These are phyloP conservation scores for Phytophthora boehmeriae DNA, from an alignment of 352 stramenopile species.

Conservation along the genomic window DNA sequence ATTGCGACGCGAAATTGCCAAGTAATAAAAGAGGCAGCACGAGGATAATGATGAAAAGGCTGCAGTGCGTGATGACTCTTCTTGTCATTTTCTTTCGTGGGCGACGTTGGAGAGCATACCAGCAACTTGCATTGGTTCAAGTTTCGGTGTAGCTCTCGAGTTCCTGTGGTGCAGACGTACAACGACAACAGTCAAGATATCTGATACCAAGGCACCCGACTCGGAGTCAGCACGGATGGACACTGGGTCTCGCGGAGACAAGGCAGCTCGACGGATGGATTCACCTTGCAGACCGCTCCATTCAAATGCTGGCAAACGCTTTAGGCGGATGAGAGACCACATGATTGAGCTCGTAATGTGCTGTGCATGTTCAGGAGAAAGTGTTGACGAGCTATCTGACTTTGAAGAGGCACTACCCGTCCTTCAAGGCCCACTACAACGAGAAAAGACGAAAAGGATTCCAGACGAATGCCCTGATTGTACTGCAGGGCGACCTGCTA, in stretches of 20 bases:
- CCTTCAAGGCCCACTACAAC: too few species aligned
- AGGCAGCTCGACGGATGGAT: background rate
- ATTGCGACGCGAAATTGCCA: background rate
- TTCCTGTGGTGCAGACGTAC: background rate
- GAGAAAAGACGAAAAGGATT: background rate
- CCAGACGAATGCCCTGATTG: background rate
- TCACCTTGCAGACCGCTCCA: background rate
- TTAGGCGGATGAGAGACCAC: constrained; percentile 1
- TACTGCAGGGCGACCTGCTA: background rate
- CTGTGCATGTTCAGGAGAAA: background rate
- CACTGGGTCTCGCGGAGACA: background rate
- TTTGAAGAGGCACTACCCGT: background rate
- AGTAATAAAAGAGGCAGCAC: background rate
- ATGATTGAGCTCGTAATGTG: background rate
- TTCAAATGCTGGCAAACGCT: background rate
- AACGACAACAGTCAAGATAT: background rate
- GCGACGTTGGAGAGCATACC: background rate
- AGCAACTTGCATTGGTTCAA: background rate
- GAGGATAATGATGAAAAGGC: too few species aligned
- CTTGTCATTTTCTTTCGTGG: background rate
- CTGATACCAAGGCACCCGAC: background rate
- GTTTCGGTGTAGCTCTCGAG: background rate
- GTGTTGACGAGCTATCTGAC: background rate
- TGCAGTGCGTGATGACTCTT: too few species aligned
- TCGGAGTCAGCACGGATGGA: background rate